Base-by-base conservation (phyloP, 768 basidiomycete species). In the Rhodotorula paludigena region DNA sequence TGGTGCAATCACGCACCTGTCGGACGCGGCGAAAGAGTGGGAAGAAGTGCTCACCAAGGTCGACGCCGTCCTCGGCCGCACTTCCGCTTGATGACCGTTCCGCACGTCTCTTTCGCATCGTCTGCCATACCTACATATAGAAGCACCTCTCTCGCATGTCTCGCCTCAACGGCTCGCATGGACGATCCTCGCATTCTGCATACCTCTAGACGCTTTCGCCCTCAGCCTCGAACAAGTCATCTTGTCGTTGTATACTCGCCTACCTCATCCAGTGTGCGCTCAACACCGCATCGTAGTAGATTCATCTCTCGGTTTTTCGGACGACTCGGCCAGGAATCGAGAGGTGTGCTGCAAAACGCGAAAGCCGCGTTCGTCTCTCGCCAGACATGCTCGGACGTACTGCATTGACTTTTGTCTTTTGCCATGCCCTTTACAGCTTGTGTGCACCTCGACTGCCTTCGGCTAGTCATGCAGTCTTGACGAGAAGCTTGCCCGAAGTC, bases 1-100 rank as follows among this genome's bases (percentile, higher is more conserved):
- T n/a, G 93, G 93, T 42, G 93, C 92, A 16, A 96, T 98, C 72
- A 97, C 93, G 30, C 92, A 91, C 21, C 82, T 97, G 45, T 93
- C 92, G 10, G 85, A 92, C 66, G 82, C 87, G 9, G 84, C 86
- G 52, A 85, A 82, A 11, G 93, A 97, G 77, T 96, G 92, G 92
- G 92, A 94, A 12, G 93, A 97, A 77, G 94, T 97, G 84, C 74
- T 85, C 28, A 82, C 86, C n/a, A 97, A 98, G 77, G 83, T 93
- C 35, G 67, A 74, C 42, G 77, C 77, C 28, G 79, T 81, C 2
- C 64, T 74, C 25, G 68, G 75, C 28, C 38, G 30, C n/a, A n/a
- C n/a, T n/a, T 10, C 11, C 18, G 39, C 28, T 21, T 30, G 15
- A 28, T 11, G 25, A 1, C n/a, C n/a, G 1, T 28, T 30, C 35